Percentiles rank a stretch among this genome's conserved stretches.
Conservation (phyloP, 352 stramenopile genomes). For the Phytophthora macrochlamydospora region DNA sequence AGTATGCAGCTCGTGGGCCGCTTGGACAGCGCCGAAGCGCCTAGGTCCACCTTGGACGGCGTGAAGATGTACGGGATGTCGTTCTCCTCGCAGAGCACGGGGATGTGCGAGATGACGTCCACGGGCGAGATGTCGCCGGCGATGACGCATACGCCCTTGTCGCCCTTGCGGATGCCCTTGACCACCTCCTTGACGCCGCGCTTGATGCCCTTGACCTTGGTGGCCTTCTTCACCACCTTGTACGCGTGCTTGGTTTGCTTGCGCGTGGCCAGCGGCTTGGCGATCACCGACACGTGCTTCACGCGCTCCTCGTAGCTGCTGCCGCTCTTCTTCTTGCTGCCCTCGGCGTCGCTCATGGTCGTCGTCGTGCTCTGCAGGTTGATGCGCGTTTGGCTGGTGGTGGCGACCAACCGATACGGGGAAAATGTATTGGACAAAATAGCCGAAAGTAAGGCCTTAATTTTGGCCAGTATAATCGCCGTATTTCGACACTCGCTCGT, state of each 20-base stretch:
- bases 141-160: slow-evolving; percentile 98
- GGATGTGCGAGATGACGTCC: slow-evolving; percentile 99
- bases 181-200: slow-evolving; percentile 99
- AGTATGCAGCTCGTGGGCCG: slow-evolving; percentile 98
- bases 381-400: slow-evolving; percentile 17
- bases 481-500: slow-evolving; percentile 11
- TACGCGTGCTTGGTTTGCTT: slow-evolving; percentile 96
- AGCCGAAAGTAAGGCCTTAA: slow-evolving; percentile 4
- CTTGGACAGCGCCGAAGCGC: slow-evolving; percentile 97
- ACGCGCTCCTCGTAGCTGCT: slow-evolving; percentile 83
- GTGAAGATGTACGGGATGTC: slow-evolving; percentile 99
- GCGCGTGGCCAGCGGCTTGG: slow-evolving; percentile 97
- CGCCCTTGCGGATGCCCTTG: slow-evolving; percentile 97
- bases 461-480: slow-evolving; percentile 19
- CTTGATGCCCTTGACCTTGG: slow-evolving; percentile 96
- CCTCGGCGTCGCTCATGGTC: slow-evolving; percentile 77
- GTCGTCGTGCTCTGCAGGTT: not conserved
- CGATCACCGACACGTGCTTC: slow-evolving; percentile 92
- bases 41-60: slow-evolving; percentile 95
- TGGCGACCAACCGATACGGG: slow-evolving; percentile 25
- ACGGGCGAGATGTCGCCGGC: slow-evolving; percentile 99
- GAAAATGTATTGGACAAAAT: slow-evolving; percentile 25
- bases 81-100: slow-evolving; percentile 98
- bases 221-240: slow-evolving; percentile 96
- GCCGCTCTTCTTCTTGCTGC: slow-evolving; percentile 52